Percentiles rank a stretch among this genome's conserved stretches.
phyloP scores from a whole-genome alignment of 768 basidiomycete genomes.

The Serendipita indica region DNA sequence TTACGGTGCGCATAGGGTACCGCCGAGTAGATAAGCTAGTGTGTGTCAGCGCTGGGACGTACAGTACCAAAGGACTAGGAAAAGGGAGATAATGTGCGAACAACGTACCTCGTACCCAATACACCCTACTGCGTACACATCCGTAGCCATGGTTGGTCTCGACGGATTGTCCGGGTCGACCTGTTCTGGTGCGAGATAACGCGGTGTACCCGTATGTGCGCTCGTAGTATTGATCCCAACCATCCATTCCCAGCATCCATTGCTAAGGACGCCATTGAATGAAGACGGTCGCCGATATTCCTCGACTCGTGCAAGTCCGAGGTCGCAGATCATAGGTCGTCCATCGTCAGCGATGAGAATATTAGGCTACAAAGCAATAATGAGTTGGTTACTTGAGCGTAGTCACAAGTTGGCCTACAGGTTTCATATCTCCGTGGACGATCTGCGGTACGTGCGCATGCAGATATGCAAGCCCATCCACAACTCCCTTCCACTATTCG shows the following conservation, averaged over 20 bases:
- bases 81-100: no score
- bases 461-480: background rate
- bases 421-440: slow-evolving; percentile 1
- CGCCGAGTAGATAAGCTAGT: background rate
- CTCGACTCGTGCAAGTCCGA: background rate
- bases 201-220: background rate
- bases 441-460: background rate
- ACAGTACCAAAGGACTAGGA: no score
- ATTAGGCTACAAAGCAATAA: background rate
- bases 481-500: background rate
- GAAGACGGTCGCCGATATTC: background rate
- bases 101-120: background rate
- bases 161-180: background rate
- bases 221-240: background rate
- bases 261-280: background rate
- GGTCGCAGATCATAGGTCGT: background rate
- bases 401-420: background rate
- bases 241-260: background rate
- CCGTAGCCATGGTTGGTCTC: background rate
- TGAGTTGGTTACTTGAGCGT: background rate
- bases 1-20: background rate
- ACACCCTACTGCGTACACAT: background rate
- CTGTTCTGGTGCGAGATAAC: background rate
- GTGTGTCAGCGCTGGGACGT: no score
- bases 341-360: background rate